A percentile compares a stretch with the other conserved stretches of the same genome.
phyloP scores from a whole-genome alignment of 768 basidiomycete species.

The Naematelia encephala region DNA sequence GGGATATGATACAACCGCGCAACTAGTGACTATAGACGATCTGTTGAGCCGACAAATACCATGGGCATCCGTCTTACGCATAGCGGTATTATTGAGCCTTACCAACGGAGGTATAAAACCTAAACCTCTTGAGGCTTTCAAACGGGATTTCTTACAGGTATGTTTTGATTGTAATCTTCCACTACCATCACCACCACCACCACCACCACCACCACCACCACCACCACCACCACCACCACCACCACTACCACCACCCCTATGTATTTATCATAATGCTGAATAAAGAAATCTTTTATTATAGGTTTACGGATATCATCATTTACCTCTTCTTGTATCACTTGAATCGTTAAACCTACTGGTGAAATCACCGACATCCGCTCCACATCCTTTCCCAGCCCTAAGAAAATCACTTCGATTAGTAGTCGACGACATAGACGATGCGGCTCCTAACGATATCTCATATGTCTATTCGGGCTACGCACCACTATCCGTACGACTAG shows the following conservation, averaged over 20 bases:
- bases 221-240: not conserved
- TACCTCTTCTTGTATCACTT: constrained; percentile 53
- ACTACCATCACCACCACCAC: not conserved
- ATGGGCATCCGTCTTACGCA: constrained; percentile 69
- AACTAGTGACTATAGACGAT: constrained; percentile 84
- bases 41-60: constrained; percentile 83
- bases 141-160: constrained; percentile 85
- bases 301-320: constrained; percentile 65
- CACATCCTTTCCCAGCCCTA: constrained; percentile 65
- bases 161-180: constrained; percentile 54
- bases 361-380: constrained; percentile 60
- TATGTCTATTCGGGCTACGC: constrained; percentile 97
- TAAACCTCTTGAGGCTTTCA: constrained; percentile 79
- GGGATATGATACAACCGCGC: constrained; percentile 76
- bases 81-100: constrained; percentile 81
- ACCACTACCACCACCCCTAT: not conserved
- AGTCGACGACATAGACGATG: constrained; percentile 71
- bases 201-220: not conserved
- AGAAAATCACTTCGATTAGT: constrained; percentile 86
- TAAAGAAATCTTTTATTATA: constrained; percentile 60
- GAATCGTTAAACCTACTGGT: constrained; percentile 55
- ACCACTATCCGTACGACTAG: constrained; percentile 82
- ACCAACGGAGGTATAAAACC: constrained; percentile 80
- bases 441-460: constrained; percentile 80
- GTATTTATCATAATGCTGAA: constrained; percentile 39